These are phyloP conservation scores for Pterulicium gracile DNA, from an alignment of 1,284 basidiomycete species.

Conservation along the genomic window DNA sequence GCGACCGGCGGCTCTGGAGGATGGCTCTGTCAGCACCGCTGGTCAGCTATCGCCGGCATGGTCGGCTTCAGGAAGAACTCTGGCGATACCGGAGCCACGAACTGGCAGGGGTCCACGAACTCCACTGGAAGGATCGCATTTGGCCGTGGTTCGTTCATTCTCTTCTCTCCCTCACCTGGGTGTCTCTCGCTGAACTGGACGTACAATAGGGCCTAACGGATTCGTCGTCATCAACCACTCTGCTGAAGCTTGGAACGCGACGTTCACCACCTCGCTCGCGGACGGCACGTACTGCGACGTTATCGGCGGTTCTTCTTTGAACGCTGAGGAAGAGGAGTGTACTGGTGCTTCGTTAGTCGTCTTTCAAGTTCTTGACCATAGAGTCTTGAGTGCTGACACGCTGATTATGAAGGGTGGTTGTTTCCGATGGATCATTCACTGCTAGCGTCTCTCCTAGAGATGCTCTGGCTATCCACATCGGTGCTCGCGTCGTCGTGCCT, in stretches of 20 bases:
- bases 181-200: too few species aligned
- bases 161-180: too few species aligned
- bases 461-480: constrained; percentile 50
- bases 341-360: constrained; percentile 38
- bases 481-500: too few species aligned
- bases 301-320: constrained; percentile 31
- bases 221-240: constrained; percentile 59
- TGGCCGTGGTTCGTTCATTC: too few species aligned
- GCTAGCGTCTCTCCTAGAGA: constrained; percentile 40
- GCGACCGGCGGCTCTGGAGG: constrained; percentile 40
- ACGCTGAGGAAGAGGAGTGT: constrained; percentile 36
- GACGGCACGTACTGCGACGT: constrained; percentile 56
- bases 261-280: constrained; percentile 45
- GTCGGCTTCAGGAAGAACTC: constrained; percentile 53
- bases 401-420: constrained; percentile 31
- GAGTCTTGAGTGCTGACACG: too few species aligned
- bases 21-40: constrained; percentile 60
- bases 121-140: too few species aligned
- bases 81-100: constrained; percentile 33
- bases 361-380: too few species aligned
- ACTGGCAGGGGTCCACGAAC: constrained; percentile 46
- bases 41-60: too few species aligned
- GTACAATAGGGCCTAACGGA: constrained; percentile 35
- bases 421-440: constrained; percentile 40
- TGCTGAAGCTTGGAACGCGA: constrained; percentile 39